phyloP scores from a whole-genome alignment of 768 basidiomycete genomes.

The Glaciozyma antarctica region DNA sequence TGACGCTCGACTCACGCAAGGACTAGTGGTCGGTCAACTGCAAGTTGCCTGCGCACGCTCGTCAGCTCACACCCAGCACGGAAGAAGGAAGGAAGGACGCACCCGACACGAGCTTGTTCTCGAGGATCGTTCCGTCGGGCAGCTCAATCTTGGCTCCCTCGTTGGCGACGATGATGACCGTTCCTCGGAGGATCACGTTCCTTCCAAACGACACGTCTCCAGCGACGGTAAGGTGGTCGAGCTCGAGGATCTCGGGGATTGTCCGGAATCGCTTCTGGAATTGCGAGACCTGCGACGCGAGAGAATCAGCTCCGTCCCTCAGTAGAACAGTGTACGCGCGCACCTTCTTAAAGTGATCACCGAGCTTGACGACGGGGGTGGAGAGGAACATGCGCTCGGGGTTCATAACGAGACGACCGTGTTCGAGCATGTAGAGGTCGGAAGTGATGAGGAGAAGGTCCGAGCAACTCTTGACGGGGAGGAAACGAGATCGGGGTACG shows the following conservation, averaged over 20 bases:
- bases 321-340: slow-evolving; percentile 6
- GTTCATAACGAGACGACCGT: slow-evolving; percentile 81
- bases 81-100: background rate
- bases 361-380: slow-evolving; percentile 90
- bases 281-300: slow-evolving; percentile 54
- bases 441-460: slow-evolving; percentile 74
- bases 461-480: slow-evolving; percentile 63
- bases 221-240: slow-evolving; percentile 88
- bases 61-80: background rate
- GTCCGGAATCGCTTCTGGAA: slow-evolving; percentile 94
- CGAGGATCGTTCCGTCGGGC: slow-evolving; percentile 68
- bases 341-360: slow-evolving; percentile 94
- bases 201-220: slow-evolving; percentile 35
- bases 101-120: slow-evolving; percentile 46
- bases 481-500: slow-evolving; percentile 86
- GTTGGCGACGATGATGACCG: slow-evolving; percentile 40
- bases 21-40: slow-evolving; percentile 23
- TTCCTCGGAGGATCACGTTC: slow-evolving; percentile 18
- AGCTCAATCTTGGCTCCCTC: slow-evolving; percentile 65
- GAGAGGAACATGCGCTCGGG: slow-evolving; percentile 67
- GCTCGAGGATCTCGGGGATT: slow-evolving; percentile 81
- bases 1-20: background rate
- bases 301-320: no score
- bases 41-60: slow-evolving; percentile 11
- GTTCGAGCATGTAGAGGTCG: slow-evolving; percentile 80